Evolutionary conservation across 768 basidiomycete species (phyloP), one percentile per base, ranked within the genome.

Genomic region (Lanmaoa rubissima): DNA sequence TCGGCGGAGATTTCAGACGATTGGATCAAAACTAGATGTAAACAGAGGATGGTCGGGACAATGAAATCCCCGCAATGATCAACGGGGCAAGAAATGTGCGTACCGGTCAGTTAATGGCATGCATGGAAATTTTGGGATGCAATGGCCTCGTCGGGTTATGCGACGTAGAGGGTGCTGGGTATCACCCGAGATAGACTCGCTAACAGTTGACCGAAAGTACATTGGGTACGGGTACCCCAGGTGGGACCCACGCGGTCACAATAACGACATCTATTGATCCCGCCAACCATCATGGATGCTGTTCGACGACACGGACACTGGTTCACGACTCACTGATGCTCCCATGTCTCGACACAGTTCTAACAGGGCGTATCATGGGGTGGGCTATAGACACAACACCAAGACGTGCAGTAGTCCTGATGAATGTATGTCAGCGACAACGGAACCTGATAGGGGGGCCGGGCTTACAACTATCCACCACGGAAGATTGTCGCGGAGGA

Each of bases 1-100:
- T 42, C 40, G 55, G 54, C 63, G 65, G 65, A 68, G 63, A 66
- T 63, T 55, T 46, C 58, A 24, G 26, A 12, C 16, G 31, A 48
- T 53, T 36, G 12, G 48, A 46, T 53, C 40, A 28, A 53, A 40
- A 17, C 57, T 34, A 44, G 32, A 16, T 51, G 40, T 12, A 24
- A 32, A 31, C 10, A 28, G 5, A 12, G n/a, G 16, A 14, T 6
- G 24, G 34, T 28, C 9, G 48, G 32, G 24, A 28, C 42, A 17
- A 49, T 47, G 49, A 47, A 49, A 26, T 26, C 51, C 34, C 24
- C 48, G 34, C 48, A 39, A 35, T 14, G 32, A 41, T 48, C 35
- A 63, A 35, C 16, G 39, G 47, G 19, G 51, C 19, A 46, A 44
- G 38, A 51, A 44, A 43, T n/a, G 40, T 44, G 43, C 55, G 24